Evolutionary conservation across 2,329 filamentous ascomycete genomes (phyloP).

Genomic region (Fusarium sp.): DNA sequence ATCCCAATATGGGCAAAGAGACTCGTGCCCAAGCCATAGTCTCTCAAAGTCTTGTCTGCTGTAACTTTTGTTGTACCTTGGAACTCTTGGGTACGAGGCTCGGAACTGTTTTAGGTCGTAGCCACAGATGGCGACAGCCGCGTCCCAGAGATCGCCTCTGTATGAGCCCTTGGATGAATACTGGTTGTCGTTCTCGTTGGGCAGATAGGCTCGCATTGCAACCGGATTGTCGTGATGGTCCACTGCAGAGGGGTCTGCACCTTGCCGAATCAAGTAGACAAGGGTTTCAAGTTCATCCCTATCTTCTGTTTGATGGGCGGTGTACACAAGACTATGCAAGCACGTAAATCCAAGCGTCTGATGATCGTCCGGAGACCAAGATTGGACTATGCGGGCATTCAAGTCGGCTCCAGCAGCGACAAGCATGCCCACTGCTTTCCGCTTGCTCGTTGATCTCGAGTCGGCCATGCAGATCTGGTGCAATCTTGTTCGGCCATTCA

Average conservation of each 20-base stretch:
- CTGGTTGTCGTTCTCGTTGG: conserved; percentile 7
- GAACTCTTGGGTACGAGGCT: background rate
- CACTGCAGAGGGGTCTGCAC: background rate
- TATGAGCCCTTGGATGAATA: conserved; percentile 18
- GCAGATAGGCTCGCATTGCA: conserved; percentile 7
- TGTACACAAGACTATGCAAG: conserved; percentile 8
- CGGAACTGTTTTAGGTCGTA: background rate
- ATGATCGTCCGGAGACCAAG: conserved; percentile 17
- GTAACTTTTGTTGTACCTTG: conserved; percentile 16
- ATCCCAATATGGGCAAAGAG: conserved; percentile 26
- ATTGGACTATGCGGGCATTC: background rate
- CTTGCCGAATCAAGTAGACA: background rate
- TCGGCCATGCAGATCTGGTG: conserved; percentile 15
- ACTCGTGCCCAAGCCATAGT: conserved; percentile 17
- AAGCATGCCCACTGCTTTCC: conserved; percentile 7
- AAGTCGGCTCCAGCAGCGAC: background rate
- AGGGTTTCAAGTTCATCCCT: conserved; percentile 1
- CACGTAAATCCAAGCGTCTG: conserved; percentile 7
- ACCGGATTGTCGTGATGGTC: conserved; percentile 5
- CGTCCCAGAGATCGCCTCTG: conserved; percentile 32
- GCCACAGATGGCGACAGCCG: conserved; percentile 9
- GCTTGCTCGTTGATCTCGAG: background rate
- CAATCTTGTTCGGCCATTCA: conserved; percentile 13
- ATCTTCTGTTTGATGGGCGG: background rate
- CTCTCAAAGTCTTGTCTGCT: conserved; percentile 21